These are phyloP conservation scores for Mucor mucedo DNA, from an alignment of 371 early-diverging fungal genomes.

Conservation along the genomic window DNA sequence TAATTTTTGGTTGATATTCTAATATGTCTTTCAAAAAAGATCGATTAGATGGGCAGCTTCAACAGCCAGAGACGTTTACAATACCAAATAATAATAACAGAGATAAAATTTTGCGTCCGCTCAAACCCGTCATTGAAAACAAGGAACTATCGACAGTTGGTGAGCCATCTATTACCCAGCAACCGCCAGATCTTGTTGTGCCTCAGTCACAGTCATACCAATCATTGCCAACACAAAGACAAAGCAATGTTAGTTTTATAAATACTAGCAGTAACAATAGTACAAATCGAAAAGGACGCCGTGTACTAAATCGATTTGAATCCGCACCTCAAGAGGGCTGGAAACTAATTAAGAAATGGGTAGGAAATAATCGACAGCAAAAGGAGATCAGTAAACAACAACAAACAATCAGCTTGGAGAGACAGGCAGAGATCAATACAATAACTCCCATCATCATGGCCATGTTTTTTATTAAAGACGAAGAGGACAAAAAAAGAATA, in stretches of 20 bases:
- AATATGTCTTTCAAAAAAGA: constrained; percentile 1
- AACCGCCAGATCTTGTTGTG: no score
- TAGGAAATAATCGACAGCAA: constrained; percentile 11
- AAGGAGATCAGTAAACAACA: not conserved
- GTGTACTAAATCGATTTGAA: constrained; percentile 22
- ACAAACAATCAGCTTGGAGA: constrained; percentile 7
- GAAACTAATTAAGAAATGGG: constrained; percentile 26
- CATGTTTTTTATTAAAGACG: constrained; percentile 32
- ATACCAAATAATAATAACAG: constrained; percentile 8
- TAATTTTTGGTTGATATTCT: not conserved
- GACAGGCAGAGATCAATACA: constrained; percentile 33
- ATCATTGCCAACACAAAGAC: not conserved
- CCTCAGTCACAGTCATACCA: constrained; percentile 1
- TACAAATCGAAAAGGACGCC: not conserved
- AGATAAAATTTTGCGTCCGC: not conserved
- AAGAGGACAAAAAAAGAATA: constrained; percentile 28
- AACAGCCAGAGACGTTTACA: not conserved
- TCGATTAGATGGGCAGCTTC: not conserved
- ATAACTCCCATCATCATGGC: constrained; percentile 30
- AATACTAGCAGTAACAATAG: not conserved
- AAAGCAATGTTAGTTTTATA: not conserved
- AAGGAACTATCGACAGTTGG: not conserved
- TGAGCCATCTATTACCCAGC: not conserved
- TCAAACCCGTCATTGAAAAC: not conserved
- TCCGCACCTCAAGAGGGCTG: constrained; percentile 26